Evolutionary conservation across 2,329 filamentous ascomycete genomes (phyloP).

Genomic region (Colletotrichum sidae): DNA sequence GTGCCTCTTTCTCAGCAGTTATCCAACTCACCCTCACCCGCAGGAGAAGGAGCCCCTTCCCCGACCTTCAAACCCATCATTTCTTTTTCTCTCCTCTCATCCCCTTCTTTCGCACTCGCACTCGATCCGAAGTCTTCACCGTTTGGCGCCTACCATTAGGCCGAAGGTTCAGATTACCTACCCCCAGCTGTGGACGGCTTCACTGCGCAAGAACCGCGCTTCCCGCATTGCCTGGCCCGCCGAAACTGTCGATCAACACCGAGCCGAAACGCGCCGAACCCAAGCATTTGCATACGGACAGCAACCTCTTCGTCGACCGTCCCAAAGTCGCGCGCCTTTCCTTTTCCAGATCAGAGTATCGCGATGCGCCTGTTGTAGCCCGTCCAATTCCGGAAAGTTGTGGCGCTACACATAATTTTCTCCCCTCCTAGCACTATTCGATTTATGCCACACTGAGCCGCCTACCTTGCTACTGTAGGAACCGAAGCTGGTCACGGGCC

Average conservation of each 20-base stretch:
- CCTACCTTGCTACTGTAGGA: background rate
- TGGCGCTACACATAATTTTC: slow-evolving; percentile 36
- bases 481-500: slow-evolving; percentile 18
- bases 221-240: slow-evolving; percentile 41
- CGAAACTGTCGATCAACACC: slow-evolving; percentile 54
- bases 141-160: too few species aligned
- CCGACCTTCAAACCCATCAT: background rate
- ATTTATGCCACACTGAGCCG: slow-evolving; percentile 25
- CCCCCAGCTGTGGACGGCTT: background rate
- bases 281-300: slow-evolving; percentile 20
- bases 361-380: slow-evolving; percentile 32
- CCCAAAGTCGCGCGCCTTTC: slow-evolving; percentile 15
- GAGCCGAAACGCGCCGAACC: slow-evolving; percentile 48
- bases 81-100: slow-evolving; percentile 21
- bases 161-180: too few species aligned
- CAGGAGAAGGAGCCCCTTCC: background rate
- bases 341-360: slow-evolving; percentile 2
- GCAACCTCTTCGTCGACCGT: slow-evolving; percentile 13
- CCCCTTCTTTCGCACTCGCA: background rate
- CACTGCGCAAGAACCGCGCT: slow-evolving; percentile 22
- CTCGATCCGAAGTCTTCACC: too few species aligned
- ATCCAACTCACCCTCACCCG: background rate
- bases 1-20: slow-evolving; percentile 1
- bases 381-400: slow-evolving; percentile 33
- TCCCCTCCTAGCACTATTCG: slow-evolving; percentile 19